Evolutionary conservation across 1,139 yeast genomes (phyloP), one percentile per base, ranked within the genome.

Genomic region (Lipomyces yarrowii): DNA sequence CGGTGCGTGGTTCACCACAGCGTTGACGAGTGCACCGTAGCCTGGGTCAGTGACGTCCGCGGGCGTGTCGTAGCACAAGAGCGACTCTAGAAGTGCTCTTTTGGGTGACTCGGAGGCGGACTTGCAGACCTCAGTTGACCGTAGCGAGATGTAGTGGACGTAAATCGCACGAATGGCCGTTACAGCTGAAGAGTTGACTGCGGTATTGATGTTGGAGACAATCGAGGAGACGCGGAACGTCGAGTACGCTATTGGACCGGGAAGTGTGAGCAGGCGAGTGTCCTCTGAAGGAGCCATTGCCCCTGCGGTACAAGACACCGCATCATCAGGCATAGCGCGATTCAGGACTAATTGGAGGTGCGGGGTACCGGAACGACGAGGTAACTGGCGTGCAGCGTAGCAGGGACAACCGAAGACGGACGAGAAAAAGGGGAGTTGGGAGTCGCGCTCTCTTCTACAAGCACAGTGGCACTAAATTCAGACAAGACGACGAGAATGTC

Each of bases 231-330:
- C 87, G 79, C 99, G 86, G 79, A 94, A 94, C 62, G 84, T 85
- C 62, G 98, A 92, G 76, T 93, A 84, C 70, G 98, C 98, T 76
- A 85, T 85, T 63, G 98, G 96, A 68, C 99, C 99, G 62, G 97
- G 89, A 72, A 91, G 82, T 72, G 89, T 83, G 77, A 89, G 83
- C 79, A 86, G 78, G 52, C 67, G 64, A 59, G 23, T 53, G 57
- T 60, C 64, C n/a, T 52, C 62, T 42, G 61, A 51, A 26, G 51
- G 39, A 10, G 58, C 30, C 58, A 35, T 35, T 21, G n/a, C 33
- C 33, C 57, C 46, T 35, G 58, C 55, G 46, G 51, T 18, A 57
- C 3, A 56, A 35, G 56, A 11, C 23, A 39, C 56, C 10, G 57
- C 61, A 18, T 13, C 13, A 11, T 35, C 64, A 18, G 56, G 39